phyloP scores from a whole-genome alignment of 179 eudicot genomes.

The Beta macrorhiza region DNA sequence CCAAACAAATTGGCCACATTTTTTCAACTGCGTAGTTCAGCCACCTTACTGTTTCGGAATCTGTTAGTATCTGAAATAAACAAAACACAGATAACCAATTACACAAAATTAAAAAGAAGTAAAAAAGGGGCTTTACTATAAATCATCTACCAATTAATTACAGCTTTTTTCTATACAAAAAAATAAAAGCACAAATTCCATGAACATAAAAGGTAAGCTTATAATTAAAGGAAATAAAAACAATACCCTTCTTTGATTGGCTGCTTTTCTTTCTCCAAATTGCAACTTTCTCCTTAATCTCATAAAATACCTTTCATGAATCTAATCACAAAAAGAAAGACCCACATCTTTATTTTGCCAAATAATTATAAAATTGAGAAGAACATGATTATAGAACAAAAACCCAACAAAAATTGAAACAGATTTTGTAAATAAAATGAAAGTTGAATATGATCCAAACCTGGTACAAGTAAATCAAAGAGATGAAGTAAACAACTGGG shows the following conservation, averaged over 20 bases:
- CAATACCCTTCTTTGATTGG: conserved; percentile 68
- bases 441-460: conserved; percentile 33
- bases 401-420: neutral
- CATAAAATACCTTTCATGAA: conserved; percentile 58
- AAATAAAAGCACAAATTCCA: neutral
- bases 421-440: too few relatives aligned
- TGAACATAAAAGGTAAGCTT: neutral
- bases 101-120: neutral
- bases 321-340: conserved; percentile 33
- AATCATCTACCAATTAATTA: conserved; percentile 1
- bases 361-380: neutral
- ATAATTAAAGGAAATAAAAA: conserved; percentile 1
- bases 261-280: conserved; percentile 59
- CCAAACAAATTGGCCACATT: conserved; percentile 90
- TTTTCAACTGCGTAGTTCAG: conserved; percentile 72
- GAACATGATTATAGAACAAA: neutral
- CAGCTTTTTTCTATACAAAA: too few relatives aligned
- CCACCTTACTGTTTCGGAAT: conserved; percentile 96
- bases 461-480: conserved; percentile 64
- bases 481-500: conserved; percentile 52
- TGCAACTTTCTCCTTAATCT: conserved; percentile 63
- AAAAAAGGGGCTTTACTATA: neutral
- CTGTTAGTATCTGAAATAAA: conserved; percentile 53
- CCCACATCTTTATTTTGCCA: neutral
- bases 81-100: conserved; percentile 8